Evolutionary conservation across 441 rosid genomes (phyloP), one percentile per base, ranked within the genome.

Genomic region (Macaranga tanarius): DNA sequence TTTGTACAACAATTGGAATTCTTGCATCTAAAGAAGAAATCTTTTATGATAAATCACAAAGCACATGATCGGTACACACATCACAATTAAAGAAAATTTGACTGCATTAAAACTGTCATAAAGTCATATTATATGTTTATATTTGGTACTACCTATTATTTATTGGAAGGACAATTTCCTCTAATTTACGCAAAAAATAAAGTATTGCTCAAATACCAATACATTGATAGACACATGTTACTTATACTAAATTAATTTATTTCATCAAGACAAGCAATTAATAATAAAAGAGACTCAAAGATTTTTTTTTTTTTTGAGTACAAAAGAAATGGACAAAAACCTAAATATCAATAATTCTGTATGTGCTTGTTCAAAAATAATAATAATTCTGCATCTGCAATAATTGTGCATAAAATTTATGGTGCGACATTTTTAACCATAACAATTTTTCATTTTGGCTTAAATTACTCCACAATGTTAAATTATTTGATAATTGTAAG

Each of bases 221-320:
- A 61, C 75, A 71, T 31, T 15, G 19, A 34, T 51, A 34, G 26
- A 28, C 61, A 52, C 69, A 22, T 47, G 74, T 20, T 48, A 60
- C n/a, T 16, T 17, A 20, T 51, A 10, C 55, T 48, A 66, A 26
- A 28, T 7, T 66, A 23, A 51, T 42, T 28, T 55, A 20, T 12
- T 54, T 44, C 5, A 38, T 22, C 70, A 66, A 66, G 7, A 66
- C 70, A 66, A 50, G 58, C 59, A 66, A 62, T 6, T 10, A 58
- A 25, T 23, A 11, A 15, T 7, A 42, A 42, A 42, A 42, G 17
- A 11, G 52, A 48, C 52, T 12, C 52, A 13, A 48, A 13, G 19
- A 12, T 11, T 7, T 13, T 7, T 16, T 1, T 48, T 48, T 48
- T 48, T 16, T 48, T 3, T 10, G 1, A 48, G 19, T 48, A 31